Conservation (phyloP, 2,329 filamentous ascomycete species). For the Septoria petroselini region DNA sequence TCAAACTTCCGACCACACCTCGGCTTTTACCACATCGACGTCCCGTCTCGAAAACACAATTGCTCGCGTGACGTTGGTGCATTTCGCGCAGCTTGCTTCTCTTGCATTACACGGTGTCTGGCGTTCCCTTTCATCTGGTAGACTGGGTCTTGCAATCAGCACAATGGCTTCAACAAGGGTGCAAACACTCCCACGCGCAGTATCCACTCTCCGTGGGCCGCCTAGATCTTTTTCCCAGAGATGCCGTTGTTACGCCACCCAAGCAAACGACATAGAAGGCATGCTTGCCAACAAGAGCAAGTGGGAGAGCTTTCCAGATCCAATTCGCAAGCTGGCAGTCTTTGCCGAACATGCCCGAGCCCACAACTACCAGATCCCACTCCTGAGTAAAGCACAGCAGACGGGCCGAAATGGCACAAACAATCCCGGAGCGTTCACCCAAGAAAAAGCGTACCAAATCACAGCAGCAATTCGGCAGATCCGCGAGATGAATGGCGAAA, state of each 20-base stretch:
- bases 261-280: constrained; percentile 26
- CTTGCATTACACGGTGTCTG: no score
- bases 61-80: no score
- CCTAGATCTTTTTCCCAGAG: neutral
- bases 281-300: constrained; percentile 25
- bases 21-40: no score
- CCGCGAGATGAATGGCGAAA: constrained; percentile 28
- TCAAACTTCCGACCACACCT: no score
- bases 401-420: constrained; percentile 3
- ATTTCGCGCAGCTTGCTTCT: no score
- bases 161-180: no score
- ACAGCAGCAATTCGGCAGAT: constrained; percentile 26
- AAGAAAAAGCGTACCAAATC: constrained; percentile 26
- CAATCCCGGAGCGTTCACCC: constrained; percentile 19
- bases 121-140: no score
- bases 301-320: constrained; percentile 23
- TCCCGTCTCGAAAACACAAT: no score
- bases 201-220: no score
- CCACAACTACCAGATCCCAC: constrained; percentile 27
- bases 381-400: constrained; percentile 25
- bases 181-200: no score
- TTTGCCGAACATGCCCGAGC: constrained; percentile 27
- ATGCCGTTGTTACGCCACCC: constrained; percentile 13
- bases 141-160: no score
- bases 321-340: constrained; percentile 25